These are phyloP conservation scores for Plantago coronopus DNA, from an alignment of 305 asterid genomes.

Conservation along the genomic window DNA sequence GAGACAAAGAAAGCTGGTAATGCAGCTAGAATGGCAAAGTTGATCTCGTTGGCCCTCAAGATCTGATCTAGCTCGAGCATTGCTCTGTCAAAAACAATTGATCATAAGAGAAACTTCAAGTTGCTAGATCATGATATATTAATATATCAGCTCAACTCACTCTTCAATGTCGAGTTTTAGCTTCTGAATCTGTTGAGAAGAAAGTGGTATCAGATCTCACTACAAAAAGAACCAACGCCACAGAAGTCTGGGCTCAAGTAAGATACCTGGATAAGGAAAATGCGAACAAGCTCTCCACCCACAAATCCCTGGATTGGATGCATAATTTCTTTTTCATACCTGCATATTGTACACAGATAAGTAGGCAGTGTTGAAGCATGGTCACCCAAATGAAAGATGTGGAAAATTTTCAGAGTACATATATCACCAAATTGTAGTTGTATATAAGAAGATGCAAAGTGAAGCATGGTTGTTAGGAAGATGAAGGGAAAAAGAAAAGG, in stretches of 20 bases:
- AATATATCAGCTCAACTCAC: constrained; percentile 36
- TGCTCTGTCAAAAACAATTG: constrained; percentile 53
- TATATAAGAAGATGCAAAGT: not conserved
- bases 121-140: constrained; percentile 11
- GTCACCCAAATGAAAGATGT: too few species aligned
- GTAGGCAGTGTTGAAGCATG: not conserved
- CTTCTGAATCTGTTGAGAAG: constrained; percentile 80
- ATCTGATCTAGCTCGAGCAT: constrained; percentile 99
- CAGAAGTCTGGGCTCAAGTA: constrained; percentile 20
- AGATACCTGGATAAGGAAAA: constrained; percentile 83
- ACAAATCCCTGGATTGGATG: constrained; percentile 91
- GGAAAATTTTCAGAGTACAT: not conserved
- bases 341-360: constrained; percentile 23
- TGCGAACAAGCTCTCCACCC: constrained; percentile 88
- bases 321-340: constrained; percentile 88
- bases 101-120: constrained; percentile 29
- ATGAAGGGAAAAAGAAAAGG: too few species aligned
- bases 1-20: constrained; percentile 92
- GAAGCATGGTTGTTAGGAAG: not conserved
- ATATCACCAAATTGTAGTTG: too few species aligned
- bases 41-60: constrained; percentile 96
- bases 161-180: constrained; percentile 91
- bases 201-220: not conserved
- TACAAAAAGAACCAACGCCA: constrained; percentile 23
- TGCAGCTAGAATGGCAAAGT: constrained; percentile 97